These are phyloP conservation scores for Apiotrichum akiyoshidainum DNA, from an alignment of 1,284 basidiomycete genomes.

Conservation along the genomic window DNA sequence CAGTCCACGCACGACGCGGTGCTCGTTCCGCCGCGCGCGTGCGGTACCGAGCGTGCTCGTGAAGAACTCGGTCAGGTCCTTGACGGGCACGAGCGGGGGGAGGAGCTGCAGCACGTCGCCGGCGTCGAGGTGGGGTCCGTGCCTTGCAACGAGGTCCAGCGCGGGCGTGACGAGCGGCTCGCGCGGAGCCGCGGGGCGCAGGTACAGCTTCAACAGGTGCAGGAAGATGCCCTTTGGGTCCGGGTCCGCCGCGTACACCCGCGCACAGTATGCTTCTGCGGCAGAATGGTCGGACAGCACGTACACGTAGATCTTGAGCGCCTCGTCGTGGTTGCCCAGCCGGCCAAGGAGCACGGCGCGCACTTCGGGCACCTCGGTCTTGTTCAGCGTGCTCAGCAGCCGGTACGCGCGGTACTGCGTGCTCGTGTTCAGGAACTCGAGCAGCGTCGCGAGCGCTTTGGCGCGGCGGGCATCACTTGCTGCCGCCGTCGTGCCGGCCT, in stretches of 20 bases:
- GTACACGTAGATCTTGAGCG: conserved; percentile 88
- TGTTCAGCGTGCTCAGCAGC: conserved; percentile 69
- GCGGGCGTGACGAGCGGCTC: conserved; percentile 66
- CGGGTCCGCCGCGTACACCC: conserved; percentile 61
- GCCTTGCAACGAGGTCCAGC: conserved; percentile 74
- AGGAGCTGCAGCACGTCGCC: conserved; percentile 76
- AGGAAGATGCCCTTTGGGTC: conserved; percentile 70
- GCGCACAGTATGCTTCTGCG: conserved; percentile 91
- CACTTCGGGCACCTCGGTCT: conserved; percentile 78
- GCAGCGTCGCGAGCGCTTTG: conserved; percentile 49
- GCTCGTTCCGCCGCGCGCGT: conserved; percentile 16
- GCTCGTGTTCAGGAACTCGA: conserved; percentile 72
- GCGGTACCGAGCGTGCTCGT: conserved; percentile 62
- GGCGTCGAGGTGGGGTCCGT: conserved; percentile 75
- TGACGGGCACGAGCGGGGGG: conserved; percentile 78
- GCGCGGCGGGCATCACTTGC: not conserved
- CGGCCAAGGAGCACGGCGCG: conserved; percentile 85
- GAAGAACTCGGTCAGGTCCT: conserved; percentile 76
- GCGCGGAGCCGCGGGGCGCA: conserved; percentile 52
- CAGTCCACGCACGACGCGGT: conserved; percentile 16
- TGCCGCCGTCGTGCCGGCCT: not conserved
- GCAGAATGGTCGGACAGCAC: conserved; percentile 72
- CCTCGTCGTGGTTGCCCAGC: conserved; percentile 85
- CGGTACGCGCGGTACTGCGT: conserved; percentile 72
- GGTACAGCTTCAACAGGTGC: conserved; percentile 79